Evolutionary conservation across 352 stramenopile species (phyloP).

Genomic region (Chrysophaeum taylorii): DNA sequence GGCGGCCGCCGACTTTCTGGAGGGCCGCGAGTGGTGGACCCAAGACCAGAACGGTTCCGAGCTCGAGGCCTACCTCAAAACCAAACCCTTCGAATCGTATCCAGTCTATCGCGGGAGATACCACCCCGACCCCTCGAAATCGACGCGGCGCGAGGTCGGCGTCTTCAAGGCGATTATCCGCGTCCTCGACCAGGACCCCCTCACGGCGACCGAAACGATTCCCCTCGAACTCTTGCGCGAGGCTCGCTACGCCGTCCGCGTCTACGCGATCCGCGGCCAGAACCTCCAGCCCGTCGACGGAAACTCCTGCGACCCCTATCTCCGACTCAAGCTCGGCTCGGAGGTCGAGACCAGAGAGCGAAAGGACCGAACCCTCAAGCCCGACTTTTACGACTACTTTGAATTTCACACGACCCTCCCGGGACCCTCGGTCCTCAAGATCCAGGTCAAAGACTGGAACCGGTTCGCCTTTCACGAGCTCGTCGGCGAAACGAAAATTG

Average conservation of each 20-base stretch:
- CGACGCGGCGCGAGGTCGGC: conserved; percentile 26
- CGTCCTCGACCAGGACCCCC: conserved; percentile 50
- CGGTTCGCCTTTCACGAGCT: conserved; percentile 70
- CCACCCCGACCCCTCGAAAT: background rate
- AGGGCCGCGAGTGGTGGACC: conserved; percentile 4
- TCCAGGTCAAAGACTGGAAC: conserved; percentile 76
- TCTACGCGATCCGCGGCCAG: background rate
- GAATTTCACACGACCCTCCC: conserved; percentile 75
- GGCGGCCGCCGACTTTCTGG: background rate
- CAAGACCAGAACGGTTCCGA: background rate
- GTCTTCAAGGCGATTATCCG: conserved; percentile 75
- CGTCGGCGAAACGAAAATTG: conserved; percentile 75
- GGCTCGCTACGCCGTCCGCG: conserved; percentile 3
- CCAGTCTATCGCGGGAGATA: conserved; percentile 54
- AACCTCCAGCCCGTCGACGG: conserved; percentile 34
- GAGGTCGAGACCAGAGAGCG: no score
- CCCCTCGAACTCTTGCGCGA: conserved; percentile 8
- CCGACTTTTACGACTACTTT: conserved; percentile 76
- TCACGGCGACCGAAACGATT: conserved; percentile 40
- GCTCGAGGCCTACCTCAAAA: conserved; percentile 31
- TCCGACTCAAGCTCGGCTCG: conserved; percentile 57
- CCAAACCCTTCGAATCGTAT: conserved; percentile 62
- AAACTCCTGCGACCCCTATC: conserved; percentile 56
- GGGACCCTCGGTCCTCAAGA: conserved; percentile 65
- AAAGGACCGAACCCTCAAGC: conserved; percentile 45